Evolutionary conservation across 2,329 filamentous ascomycete genomes (phyloP).

Genomic region (Cercospora sp.): DNA sequence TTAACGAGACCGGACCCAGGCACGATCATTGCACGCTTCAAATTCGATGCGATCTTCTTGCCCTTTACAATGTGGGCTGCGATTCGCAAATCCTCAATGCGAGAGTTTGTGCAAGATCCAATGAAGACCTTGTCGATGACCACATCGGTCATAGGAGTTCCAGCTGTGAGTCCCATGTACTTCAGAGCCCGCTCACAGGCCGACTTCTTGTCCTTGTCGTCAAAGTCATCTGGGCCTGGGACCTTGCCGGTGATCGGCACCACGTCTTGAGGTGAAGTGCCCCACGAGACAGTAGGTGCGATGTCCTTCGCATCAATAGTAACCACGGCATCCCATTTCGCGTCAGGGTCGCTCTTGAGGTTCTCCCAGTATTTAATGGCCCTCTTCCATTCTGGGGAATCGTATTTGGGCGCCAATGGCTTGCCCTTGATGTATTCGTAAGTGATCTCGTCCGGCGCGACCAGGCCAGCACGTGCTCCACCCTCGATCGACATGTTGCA

Average conservation of each 20-base stretch:
- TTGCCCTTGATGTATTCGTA: constrained; percentile 93
- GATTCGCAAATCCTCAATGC: constrained; percentile 90
- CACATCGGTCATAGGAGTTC: constrained; percentile 90
- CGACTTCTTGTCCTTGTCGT: constrained; percentile 75
- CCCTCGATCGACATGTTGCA: constrained; percentile 99
- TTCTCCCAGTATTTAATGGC: constrained; percentile 85
- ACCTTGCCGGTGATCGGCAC: constrained; percentile 91
- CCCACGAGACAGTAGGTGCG: constrained; percentile 91
- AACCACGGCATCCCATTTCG: constrained; percentile 86
- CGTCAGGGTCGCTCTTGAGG: constrained; percentile 80
- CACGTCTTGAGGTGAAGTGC: constrained; percentile 93
- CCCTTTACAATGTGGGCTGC: constrained; percentile 85
- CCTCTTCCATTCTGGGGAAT: constrained; percentile 85
- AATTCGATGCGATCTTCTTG: constrained; percentile 79
- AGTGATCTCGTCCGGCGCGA: constrained; percentile 89
- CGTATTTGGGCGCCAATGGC: constrained; percentile 81
- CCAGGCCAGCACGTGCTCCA: constrained; percentile 93
- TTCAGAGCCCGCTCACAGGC: constrained; percentile 80
- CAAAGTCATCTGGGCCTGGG: constrained; percentile 84
- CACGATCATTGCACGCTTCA: constrained; percentile 94
- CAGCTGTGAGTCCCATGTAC: constrained; percentile 91
- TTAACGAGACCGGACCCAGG: constrained; percentile 95
- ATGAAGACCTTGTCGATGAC: constrained; percentile 95
- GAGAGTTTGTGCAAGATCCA: constrained; percentile 94
- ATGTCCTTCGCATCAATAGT: constrained; percentile 93